Evolutionary conservation across 2,329 filamentous ascomycete species (phyloP).

Genomic region (Magnaporthiopsis incrustans): DNA sequence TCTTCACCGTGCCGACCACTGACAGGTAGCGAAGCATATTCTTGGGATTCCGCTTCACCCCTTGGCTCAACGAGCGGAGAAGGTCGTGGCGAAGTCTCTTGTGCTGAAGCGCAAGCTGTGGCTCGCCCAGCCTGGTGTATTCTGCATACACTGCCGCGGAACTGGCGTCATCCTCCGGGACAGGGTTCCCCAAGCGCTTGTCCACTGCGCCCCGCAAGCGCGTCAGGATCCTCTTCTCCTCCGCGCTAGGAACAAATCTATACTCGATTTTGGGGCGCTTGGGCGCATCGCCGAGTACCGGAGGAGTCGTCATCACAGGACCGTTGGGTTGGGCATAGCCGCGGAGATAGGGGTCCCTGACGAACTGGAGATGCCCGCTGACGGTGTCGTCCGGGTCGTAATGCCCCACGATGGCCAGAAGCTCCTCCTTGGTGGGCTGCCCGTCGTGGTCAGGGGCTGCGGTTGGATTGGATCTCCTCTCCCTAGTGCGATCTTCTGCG

Average conservation of each 20-base stretch:
- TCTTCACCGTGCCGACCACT: constrained; percentile 75
- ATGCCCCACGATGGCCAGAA: constrained; percentile 45
- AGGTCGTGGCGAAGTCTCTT: constrained; percentile 50
- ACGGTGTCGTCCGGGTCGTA: constrained; percentile 38
- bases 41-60: constrained; percentile 46
- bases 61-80: constrained; percentile 58
- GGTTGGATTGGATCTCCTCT: too few species aligned
- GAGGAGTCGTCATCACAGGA: constrained; percentile 19
- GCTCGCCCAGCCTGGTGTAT: constrained; percentile 43
- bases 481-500: background rate
- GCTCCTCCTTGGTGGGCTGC: constrained; percentile 27
- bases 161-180: constrained; percentile 20
- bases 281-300: background rate
- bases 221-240: constrained; percentile 26
- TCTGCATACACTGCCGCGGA: constrained; percentile 38
- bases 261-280: constrained; percentile 31
- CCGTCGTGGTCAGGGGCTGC: background rate
- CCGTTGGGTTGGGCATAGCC: constrained; percentile 44
- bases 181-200: constrained; percentile 33
- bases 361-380: constrained; percentile 43
- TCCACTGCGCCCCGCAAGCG: constrained; percentile 32
- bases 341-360: constrained; percentile 45
- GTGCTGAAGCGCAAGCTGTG: constrained; percentile 12
- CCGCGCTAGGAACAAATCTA: constrained; percentile 25
- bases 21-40: constrained; percentile 78